Conservation (phyloP, 2,329 filamentous ascomycete species). For the Coccinonectria pachysandricola region DNA sequence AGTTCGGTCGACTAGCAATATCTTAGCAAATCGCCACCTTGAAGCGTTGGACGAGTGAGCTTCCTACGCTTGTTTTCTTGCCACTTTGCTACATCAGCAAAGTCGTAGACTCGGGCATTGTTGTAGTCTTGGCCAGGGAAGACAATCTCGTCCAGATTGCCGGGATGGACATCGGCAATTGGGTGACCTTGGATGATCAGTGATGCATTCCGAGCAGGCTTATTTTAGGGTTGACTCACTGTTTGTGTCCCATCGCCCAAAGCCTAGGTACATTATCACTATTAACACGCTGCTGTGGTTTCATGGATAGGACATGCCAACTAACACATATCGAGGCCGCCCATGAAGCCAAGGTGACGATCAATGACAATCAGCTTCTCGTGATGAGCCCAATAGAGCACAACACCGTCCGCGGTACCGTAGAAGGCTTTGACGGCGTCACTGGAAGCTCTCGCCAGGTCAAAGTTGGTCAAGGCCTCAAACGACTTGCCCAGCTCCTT, state of each 20-base stretch:
- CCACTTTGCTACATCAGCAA: slow-evolving; percentile 66
- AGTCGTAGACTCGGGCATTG: slow-evolving; percentile 76
- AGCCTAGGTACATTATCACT: slow-evolving; percentile 45
- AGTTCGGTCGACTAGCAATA: slow-evolving; percentile 54
- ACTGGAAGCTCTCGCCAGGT: slow-evolving; percentile 53
- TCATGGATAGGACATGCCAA: too few relatives aligned
- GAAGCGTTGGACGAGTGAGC: too few relatives aligned
- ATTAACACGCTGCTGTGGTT: too few relatives aligned
- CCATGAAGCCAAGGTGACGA: slow-evolving; percentile 76
- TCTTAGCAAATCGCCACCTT: slow-evolving; percentile 1
- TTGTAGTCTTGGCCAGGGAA: slow-evolving; percentile 93
- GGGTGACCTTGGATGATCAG: slow-evolving; percentile 45
- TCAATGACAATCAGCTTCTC: slow-evolving; percentile 85
- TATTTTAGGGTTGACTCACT: slow-evolving; percentile 29
- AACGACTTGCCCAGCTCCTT: slow-evolving; percentile 58
- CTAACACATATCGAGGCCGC: slow-evolving; percentile 75
- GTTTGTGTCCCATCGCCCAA: slow-evolving; percentile 81
- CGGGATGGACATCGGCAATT: slow-evolving; percentile 74
- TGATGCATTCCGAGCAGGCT: slow-evolving; percentile 3
- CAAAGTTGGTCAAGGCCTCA: slow-evolving; percentile 37
- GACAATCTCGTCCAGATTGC: slow-evolving; percentile 62
- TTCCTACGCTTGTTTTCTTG: slow-evolving; percentile 64
- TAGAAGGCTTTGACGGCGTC: slow-evolving; percentile 72
- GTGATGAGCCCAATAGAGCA: slow-evolving; percentile 88
- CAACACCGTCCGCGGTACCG: slow-evolving; percentile 68